These are phyloP conservation scores for Arthroderma uncinatum DNA, from an alignment of 2,329 filamentous ascomycete species.

Conservation along the genomic window DNA sequence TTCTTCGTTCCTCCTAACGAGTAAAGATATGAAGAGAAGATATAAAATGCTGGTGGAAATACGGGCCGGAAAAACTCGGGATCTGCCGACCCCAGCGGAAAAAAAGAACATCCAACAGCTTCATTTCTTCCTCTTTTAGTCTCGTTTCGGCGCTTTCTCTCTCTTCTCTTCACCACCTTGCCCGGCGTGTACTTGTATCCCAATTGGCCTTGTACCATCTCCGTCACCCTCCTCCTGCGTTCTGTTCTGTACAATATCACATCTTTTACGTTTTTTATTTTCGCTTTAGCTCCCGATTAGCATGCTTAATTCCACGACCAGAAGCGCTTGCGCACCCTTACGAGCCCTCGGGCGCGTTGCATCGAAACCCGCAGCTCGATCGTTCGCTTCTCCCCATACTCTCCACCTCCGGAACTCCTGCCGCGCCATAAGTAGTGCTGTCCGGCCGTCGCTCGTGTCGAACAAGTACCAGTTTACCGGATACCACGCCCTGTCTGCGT, in stretches of 20 bases:
- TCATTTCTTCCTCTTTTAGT: background rate
- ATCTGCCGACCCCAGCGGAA: background rate
- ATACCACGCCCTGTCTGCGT: background rate
- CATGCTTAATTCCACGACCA: conserved; percentile 9
- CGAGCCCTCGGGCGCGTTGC: background rate
- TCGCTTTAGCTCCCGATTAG: background rate
- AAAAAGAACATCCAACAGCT: background rate
- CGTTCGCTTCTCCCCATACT: background rate
- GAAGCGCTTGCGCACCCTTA: background rate
- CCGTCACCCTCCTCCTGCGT: background rate
- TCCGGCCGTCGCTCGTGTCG: background rate
- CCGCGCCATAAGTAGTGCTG: conserved; percentile 5
- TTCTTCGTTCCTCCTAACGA: too few relatives aligned
- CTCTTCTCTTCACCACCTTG: background rate
- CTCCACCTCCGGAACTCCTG: conserved; percentile 2
- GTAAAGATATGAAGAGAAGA: background rate
- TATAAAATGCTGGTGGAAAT: background rate
- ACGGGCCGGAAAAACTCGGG: conserved; percentile 3
- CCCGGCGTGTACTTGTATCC: conserved; percentile 3
- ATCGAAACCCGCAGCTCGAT: conserved; percentile 4
- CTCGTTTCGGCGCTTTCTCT: background rate
- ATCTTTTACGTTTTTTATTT: background rate
- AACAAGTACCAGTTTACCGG: background rate
- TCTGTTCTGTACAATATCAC: conserved; percentile 3
- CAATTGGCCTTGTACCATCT: background rate